Evolutionary conservation across 208 protist genomes (phyloP).

Genomic region (Trypanosoma avium): DNA sequence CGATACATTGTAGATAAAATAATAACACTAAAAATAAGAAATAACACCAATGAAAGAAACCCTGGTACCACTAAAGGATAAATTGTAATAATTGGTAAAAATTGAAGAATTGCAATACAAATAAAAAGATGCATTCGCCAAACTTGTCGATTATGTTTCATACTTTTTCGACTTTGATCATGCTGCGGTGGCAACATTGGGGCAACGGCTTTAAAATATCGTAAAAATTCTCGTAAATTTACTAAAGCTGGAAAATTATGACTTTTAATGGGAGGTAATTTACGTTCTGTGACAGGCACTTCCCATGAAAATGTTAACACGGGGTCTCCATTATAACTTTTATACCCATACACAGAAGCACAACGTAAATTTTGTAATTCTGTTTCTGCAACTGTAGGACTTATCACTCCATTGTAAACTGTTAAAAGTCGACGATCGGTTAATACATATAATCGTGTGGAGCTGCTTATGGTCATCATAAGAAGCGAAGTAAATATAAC

Average conservation of each 20-base stretch:
- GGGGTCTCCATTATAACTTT: constrained; percentile 25
- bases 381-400: constrained; percentile 38
- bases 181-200: constrained; percentile 13
- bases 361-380: constrained; percentile 41
- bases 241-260: constrained; percentile 49
- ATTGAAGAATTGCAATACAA: constrained; percentile 25
- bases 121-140: constrained; percentile 52
- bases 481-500: constrained; percentile 37
- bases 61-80: constrained; percentile 47
- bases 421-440: constrained; percentile 56
- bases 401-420: constrained; percentile 45
- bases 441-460: constrained; percentile 47
- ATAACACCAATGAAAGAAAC: constrained; percentile 35
- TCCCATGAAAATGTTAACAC: constrained; percentile 60
- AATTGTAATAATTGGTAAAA: constrained; percentile 43
- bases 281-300: constrained; percentile 49
- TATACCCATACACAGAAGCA: constrained; percentile 54
- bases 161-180: constrained; percentile 21
- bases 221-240: constrained; percentile 40
- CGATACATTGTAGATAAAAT: constrained; percentile 30
- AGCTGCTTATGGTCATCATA: constrained; percentile 34
- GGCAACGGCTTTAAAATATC: constrained; percentile 47
- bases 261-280: constrained; percentile 51
- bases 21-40: constrained; percentile 30
- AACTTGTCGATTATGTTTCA: constrained; percentile 31